Percentiles rank a stretch among this genome's conserved stretches.
These are phyloP conservation scores for Xylariaceae sp. DNA, from an alignment of 2,329 filamentous ascomycete genomes.

Conservation along the genomic window DNA sequence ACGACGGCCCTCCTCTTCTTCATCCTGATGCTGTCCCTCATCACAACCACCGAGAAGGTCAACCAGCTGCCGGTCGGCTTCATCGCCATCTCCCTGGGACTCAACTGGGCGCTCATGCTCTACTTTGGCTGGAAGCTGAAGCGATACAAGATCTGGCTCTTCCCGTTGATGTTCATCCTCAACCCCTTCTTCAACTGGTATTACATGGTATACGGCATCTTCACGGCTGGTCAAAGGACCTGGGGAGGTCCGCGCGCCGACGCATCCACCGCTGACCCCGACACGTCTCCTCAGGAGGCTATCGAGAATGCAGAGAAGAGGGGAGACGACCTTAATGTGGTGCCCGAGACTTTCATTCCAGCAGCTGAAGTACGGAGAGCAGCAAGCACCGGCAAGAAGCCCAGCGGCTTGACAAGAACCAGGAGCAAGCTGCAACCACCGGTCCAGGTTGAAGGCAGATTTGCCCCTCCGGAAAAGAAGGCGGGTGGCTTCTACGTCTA, in stretches of 20 bases:
- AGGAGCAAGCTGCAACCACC: constrained; percentile 63
- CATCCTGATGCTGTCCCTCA: constrained; percentile 79
- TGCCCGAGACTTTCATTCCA: constrained; percentile 74
- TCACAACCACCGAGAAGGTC: constrained; percentile 74
- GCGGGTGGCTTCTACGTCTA: constrained; percentile 64
- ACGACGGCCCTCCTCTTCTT: constrained; percentile 92
- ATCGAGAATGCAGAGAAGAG: constrained; percentile 69
- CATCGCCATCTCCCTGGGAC: constrained; percentile 81
- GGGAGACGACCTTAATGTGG: constrained; percentile 84
- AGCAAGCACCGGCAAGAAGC: constrained; percentile 20
- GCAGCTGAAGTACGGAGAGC: constrained; percentile 41
- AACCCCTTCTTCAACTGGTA: constrained; percentile 98
- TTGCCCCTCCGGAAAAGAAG: constrained; percentile 62
- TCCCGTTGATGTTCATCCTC: constrained; percentile 88
- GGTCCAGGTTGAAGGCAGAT: constrained; percentile 67
- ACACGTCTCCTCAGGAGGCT: constrained; percentile 74
- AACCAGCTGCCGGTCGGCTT: constrained; percentile 82
- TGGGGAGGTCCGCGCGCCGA: constrained; percentile 94
- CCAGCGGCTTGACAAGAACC: constrained; percentile 35
- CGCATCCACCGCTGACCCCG: constrained; percentile 68
- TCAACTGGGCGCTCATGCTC: constrained; percentile 94
- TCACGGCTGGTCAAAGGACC: constrained; percentile 86
- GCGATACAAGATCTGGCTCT: constrained; percentile 89
- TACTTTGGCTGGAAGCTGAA: constrained; percentile 86
- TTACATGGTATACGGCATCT: constrained; percentile 96